These are phyloP conservation scores for Bryoglossum gracile DNA, from an alignment of 495 filamentous ascomycete genomes.

Conservation along the genomic window DNA sequence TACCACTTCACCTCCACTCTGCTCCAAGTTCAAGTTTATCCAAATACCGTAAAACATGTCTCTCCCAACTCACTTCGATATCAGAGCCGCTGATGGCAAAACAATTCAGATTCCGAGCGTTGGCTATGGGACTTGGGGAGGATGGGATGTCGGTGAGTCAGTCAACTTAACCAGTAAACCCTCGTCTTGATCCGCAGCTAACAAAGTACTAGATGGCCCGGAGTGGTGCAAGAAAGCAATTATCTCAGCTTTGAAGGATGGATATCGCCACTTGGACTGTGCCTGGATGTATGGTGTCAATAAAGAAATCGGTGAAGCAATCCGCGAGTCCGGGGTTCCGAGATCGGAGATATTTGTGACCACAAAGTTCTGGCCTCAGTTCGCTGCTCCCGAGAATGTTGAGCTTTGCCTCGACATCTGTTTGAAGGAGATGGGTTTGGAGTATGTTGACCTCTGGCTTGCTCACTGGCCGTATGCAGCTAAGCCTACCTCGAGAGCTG, in stretches of 20 bases:
- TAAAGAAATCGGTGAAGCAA: slow-evolving; percentile 51
- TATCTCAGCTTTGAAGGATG: slow-evolving; percentile 59
- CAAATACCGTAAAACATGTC: slow-evolving; percentile 6
- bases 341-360: slow-evolving; percentile 74
- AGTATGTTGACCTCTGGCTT: slow-evolving; percentile 77
- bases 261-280: slow-evolving; percentile 51
- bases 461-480: slow-evolving; percentile 22
- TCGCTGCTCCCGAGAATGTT: slow-evolving; percentile 57
- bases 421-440: slow-evolving; percentile 58
- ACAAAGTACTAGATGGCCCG: too few species aligned
- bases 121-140: slow-evolving; percentile 77
- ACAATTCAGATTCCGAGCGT: slow-evolving; percentile 61
- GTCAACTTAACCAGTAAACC: too few species aligned
- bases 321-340: slow-evolving; percentile 71
- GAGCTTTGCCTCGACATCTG: slow-evolving; percentile 60
- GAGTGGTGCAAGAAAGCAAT: slow-evolving; percentile 48
- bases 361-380: slow-evolving; percentile 80
- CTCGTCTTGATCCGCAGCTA: too few species aligned
- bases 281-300: slow-evolving; percentile 62
- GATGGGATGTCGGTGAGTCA: too few species aligned
- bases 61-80: slow-evolving; percentile 4
- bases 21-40: not conserved
- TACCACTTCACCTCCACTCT: not conserved
- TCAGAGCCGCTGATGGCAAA: slow-evolving; percentile 8
- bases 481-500: not conserved